Evolutionary conservation across 140 eudicot species (phyloP).

Genomic region (Bidens hawaiensis): DNA sequence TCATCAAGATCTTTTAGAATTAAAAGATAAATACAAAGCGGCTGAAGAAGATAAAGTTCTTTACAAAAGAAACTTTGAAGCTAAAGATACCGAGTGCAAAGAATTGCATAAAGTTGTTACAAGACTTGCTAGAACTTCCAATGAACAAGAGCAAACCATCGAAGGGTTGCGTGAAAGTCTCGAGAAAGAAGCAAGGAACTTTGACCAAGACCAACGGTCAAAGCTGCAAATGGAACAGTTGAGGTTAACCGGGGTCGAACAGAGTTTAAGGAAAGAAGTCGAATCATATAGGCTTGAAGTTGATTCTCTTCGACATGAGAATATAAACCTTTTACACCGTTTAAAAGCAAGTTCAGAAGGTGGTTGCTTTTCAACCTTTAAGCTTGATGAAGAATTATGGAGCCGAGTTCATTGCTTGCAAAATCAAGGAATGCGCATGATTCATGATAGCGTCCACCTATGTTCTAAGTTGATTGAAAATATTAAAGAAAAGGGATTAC

Average conservation of each 20-base stretch:
- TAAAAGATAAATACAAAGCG: slow-evolving; percentile 49
- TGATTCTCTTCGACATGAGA: slow-evolving; percentile 86
- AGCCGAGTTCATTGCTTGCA: slow-evolving; percentile 57
- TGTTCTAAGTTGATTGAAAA: slow-evolving; percentile 53
- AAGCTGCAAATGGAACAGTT: slow-evolving; percentile 72
- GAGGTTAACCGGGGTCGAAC: slow-evolving; percentile 79
- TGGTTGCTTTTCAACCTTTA: slow-evolving; percentile 43
- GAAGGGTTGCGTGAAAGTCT: slow-evolving; percentile 68
- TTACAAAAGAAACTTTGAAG: slow-evolving; percentile 49
- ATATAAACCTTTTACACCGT: slow-evolving; percentile 71
- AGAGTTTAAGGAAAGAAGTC: slow-evolving; percentile 69
- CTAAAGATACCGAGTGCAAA: slow-evolving; percentile 77
- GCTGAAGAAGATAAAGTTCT: slow-evolving; percentile 65
- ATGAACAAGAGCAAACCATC: slow-evolving; percentile 84
- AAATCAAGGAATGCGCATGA: slow-evolving; percentile 62
- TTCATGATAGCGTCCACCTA: slow-evolving; percentile 54
- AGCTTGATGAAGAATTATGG: slow-evolving; percentile 71
- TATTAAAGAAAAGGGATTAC: slow-evolving; percentile 36
- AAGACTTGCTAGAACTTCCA: slow-evolving; percentile 65
- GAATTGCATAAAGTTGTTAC: slow-evolving; percentile 66
- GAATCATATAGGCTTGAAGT: slow-evolving; percentile 71
- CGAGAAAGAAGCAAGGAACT: slow-evolving; percentile 44
- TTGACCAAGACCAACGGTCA: slow-evolving; percentile 47
- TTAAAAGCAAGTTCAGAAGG: slow-evolving; percentile 55
- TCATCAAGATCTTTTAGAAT: slow-evolving; percentile 38